phyloP scores from a whole-genome alignment of 257 asterid genomes.

The Solanum ahanhuiri region DNA sequence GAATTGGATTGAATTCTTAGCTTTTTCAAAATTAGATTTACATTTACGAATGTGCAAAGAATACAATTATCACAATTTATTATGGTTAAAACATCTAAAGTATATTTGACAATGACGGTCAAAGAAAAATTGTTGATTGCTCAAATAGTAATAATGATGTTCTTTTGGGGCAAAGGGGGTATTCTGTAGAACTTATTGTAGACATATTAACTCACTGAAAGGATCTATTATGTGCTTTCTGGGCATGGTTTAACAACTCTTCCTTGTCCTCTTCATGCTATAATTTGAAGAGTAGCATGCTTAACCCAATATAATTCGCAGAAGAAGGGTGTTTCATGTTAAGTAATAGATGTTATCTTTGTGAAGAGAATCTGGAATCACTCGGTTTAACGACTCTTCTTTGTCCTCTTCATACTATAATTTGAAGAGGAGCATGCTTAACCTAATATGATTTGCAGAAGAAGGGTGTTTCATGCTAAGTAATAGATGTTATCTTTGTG shows the following conservation, averaged over 20 bases:
- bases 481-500: background rate
- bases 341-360: background rate
- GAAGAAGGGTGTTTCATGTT: background rate
- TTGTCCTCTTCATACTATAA: background rate
- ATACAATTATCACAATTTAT: background rate
- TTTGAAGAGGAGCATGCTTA: background rate
- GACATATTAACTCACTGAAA: background rate
- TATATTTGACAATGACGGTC: background rate
- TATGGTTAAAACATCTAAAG: background rate
- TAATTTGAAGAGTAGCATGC: background rate
- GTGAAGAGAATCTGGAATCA: background rate
- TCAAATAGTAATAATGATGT: background rate
- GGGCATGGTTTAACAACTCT: background rate
- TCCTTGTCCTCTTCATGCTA: background rate
- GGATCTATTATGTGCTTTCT: background rate
- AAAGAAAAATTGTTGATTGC: background rate
- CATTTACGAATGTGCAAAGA: background rate
- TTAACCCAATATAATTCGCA: background rate
- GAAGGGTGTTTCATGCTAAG: background rate
- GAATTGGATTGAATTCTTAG: background rate
- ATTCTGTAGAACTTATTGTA: background rate
- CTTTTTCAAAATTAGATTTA: background rate
- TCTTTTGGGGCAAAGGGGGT: background rate
- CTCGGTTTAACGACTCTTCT: background rate
- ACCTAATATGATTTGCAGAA: background rate